phyloP scores from a whole-genome alignment of 2,329 filamentous ascomycete genomes.

The Xylariaceae sp. region DNA sequence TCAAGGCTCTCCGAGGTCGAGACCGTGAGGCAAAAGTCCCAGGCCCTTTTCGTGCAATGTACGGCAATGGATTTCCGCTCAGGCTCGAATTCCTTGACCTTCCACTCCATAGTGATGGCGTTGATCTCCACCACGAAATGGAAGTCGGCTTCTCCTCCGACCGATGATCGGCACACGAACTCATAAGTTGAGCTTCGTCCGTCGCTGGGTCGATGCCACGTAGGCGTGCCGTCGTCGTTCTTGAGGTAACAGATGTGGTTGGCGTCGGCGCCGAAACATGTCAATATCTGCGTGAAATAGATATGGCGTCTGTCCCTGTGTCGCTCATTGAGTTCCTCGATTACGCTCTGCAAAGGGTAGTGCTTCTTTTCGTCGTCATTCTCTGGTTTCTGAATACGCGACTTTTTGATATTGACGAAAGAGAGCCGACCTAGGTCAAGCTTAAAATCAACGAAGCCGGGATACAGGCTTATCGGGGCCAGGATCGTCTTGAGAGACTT shows the following conservation, averaged over 20 bases:
- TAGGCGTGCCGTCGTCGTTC: conserved; percentile 8
- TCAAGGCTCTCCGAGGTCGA: conserved; percentile 17
- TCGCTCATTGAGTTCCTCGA: conserved; percentile 7
- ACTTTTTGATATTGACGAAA: conserved; percentile 10
- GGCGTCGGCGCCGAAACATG: conserved; percentile 18
- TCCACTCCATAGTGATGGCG: conserved; percentile 17
- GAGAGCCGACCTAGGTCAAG: conserved; percentile 14
- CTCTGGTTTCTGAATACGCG: conserved; percentile 1
- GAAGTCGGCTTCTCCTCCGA: not conserved
- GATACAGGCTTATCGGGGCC: conserved; percentile 9
- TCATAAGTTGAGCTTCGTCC: conserved; percentile 21
- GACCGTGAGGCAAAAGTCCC: conserved; percentile 26
- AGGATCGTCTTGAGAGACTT: conserved; percentile 7
- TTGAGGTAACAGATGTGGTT: conserved; percentile 19
- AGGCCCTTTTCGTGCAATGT: conserved; percentile 25
- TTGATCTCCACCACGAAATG: conserved; percentile 26
- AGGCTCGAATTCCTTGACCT: conserved; percentile 9
- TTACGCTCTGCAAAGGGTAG: conserved; percentile 7
- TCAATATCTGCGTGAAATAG: conserved; percentile 11
- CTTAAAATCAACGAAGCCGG: conserved; percentile 12
- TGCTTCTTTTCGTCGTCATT: conserved; percentile 9
- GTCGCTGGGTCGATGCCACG: conserved; percentile 13
- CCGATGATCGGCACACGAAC: too few relatives aligned
- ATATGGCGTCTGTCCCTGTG: conserved; percentile 6
- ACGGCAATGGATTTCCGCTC: conserved; percentile 20